Conservation (phyloP, 345 rosid genomes). For the Hibiscus syriacus region DNA sequence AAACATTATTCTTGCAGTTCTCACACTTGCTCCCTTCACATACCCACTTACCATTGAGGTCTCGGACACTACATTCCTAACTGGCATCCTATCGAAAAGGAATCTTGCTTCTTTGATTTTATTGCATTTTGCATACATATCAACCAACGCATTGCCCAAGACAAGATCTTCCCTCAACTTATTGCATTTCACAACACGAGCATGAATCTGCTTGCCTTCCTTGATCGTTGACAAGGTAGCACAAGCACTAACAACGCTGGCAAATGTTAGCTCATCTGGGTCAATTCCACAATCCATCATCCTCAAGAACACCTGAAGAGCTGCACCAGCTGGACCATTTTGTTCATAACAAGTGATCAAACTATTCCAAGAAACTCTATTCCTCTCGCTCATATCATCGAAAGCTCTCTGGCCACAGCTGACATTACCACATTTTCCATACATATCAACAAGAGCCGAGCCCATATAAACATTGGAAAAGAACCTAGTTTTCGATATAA, state of each 20-base stretch:
- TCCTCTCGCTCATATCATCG: slow-evolving; percentile 48
- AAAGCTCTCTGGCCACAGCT: slow-evolving; percentile 49
- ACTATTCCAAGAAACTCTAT: slow-evolving; percentile 85
- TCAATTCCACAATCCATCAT: slow-evolving; percentile 49
- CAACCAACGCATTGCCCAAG: slow-evolving; percentile 71
- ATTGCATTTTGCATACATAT: slow-evolving; percentile 71
- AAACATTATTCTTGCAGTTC: slow-evolving; percentile 65
- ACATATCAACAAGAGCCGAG: slow-evolving; percentile 80
- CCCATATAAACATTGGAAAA: slow-evolving; percentile 54
- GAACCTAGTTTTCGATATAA: slow-evolving; percentile 41
- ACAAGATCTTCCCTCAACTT: slow-evolving; percentile 60
- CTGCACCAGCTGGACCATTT: slow-evolving; percentile 64
- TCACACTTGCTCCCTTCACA: slow-evolving; percentile 62
- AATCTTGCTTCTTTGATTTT: slow-evolving; percentile 50
- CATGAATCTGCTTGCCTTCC: slow-evolving; percentile 68
- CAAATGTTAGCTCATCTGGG: slow-evolving; percentile 74
- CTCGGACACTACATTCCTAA: slow-evolving; percentile 55
- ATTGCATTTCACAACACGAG: slow-evolving; percentile 39
- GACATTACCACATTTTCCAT: slow-evolving; percentile 65
- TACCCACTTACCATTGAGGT: slow-evolving; percentile 86
- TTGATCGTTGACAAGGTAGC: slow-evolving; percentile 52
- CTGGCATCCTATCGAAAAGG: slow-evolving; percentile 60
- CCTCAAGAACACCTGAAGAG: slow-evolving; percentile 46
- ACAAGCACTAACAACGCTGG: slow-evolving; percentile 82
- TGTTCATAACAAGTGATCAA: slow-evolving; percentile 83